Conservation (phyloP, 2,329 filamentous ascomycete genomes). For the Pseudogymnoascus sp. region DNA sequence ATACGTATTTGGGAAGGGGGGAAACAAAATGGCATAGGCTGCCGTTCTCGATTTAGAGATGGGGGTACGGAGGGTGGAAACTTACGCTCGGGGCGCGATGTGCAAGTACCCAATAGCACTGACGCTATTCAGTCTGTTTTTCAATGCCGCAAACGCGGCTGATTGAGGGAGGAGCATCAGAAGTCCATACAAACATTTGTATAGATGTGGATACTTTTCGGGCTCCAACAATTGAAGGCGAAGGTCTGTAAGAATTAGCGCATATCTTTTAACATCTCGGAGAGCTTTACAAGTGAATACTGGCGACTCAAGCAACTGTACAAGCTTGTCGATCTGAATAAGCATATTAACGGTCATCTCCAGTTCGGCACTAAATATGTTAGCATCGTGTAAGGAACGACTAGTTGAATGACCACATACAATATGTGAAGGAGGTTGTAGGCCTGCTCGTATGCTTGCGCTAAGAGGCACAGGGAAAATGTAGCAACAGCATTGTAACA, state of each 20-base stretch:
- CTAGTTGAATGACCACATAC: slow-evolving; percentile 39
- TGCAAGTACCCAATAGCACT: slow-evolving; percentile 95
- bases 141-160: slow-evolving; percentile 90
- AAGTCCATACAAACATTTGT: slow-evolving; percentile 95
- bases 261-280: background rate
- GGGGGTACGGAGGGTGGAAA: slow-evolving; percentile 25
- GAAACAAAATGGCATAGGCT: background rate
- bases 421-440: slow-evolving; percentile 95
- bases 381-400: slow-evolving; percentile 14
- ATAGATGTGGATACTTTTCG: slow-evolving; percentile 87
- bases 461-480: slow-evolving; percentile 89
- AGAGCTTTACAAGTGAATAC: slow-evolving; percentile 86
- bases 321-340: slow-evolving; percentile 97
- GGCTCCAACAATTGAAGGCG: slow-evolving; percentile 91
- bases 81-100: slow-evolving; percentile 69
- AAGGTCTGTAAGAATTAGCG: slow-evolving; percentile 54
- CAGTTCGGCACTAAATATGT: slow-evolving; percentile 65
- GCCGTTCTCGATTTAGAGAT: background rate
- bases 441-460: slow-evolving; percentile 95
- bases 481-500: slow-evolving; percentile 98
- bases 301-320: slow-evolving; percentile 91
- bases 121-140: slow-evolving; percentile 93
- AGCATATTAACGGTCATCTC: slow-evolving; percentile 99
- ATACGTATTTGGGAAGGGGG: background rate
- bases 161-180: slow-evolving; percentile 98